Conservation (phyloP, 129 eudicot species). For the Arctium minus region DNA sequence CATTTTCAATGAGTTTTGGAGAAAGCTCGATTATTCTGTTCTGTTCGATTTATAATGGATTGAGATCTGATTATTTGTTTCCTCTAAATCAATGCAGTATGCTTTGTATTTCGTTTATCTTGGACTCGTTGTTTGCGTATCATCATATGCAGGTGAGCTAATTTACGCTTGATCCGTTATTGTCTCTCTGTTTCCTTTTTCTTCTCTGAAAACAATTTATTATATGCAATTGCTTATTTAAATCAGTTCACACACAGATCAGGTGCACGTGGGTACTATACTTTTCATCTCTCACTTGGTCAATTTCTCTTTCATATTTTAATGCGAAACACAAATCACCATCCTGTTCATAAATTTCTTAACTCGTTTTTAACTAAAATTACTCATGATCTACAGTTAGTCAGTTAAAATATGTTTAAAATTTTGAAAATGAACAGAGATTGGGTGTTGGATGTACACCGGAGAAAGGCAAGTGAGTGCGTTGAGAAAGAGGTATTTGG, state of each 20-base stretch:
- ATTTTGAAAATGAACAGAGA: slow-evolving; percentile 44
- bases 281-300: slow-evolving; percentile 49
- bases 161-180: slow-evolving; percentile 25
- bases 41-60: neutral
- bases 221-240: slow-evolving; percentile 12
- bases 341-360: slow-evolving; percentile 6
- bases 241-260: slow-evolving; percentile 41
- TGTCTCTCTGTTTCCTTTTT: slow-evolving; percentile 12
- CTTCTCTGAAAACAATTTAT: slow-evolving; percentile 1
- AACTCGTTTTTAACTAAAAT: neutral
- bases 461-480: slow-evolving; percentile 96
- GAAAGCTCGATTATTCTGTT: neutral
- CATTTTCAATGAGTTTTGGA: neutral
- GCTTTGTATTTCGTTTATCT: slow-evolving; percentile 94
- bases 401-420: neutral
- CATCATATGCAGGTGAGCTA: slow-evolving; percentile 92
- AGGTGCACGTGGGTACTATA: slow-evolving; percentile 68
- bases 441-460: slow-evolving; percentile 95
- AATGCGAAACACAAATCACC: slow-evolving; percentile 27
- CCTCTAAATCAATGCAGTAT: slow-evolving; percentile 58
- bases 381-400: neutral
- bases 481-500: slow-evolving; percentile 81
- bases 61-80: slow-evolving; percentile 30
- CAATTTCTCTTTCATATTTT: slow-evolving; percentile 32
- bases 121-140: slow-evolving; percentile 79